Evolutionary conservation across 148 eudicot genomes (phyloP).

Genomic region (Beta vulgaris): DNA sequence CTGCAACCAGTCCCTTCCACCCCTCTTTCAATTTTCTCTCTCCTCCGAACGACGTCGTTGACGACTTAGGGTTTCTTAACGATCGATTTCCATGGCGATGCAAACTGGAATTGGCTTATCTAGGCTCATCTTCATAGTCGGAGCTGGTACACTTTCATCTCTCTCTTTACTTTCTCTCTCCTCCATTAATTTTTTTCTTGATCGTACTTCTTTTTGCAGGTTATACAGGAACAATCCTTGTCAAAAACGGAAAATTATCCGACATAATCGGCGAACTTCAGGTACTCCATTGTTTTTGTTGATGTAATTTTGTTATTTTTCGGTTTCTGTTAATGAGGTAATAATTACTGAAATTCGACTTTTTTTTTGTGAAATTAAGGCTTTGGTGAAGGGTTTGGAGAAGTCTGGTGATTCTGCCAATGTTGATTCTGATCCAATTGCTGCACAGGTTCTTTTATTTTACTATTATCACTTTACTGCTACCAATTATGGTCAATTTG

Average conservation of each 20-base stretch:
- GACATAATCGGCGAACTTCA: slow-evolving; percentile 78
- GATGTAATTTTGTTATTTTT: not conserved
- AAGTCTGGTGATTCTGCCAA: slow-evolving; percentile 45
- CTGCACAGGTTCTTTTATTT: slow-evolving; percentile 61
- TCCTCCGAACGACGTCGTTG: not conserved
- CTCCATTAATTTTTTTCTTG: not conserved
- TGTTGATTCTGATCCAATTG: slow-evolving; percentile 64
- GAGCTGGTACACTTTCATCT: slow-evolving; percentile 42
- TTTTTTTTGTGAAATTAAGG: slow-evolving; percentile 31
- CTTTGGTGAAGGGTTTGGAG: slow-evolving; percentile 58
- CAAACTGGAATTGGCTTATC: slow-evolving; percentile 66
- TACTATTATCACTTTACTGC: no score
- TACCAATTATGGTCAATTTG: not conserved
- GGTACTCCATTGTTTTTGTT: slow-evolving; percentile 32
- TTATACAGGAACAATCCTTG: slow-evolving; percentile 68
- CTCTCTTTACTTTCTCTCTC: not conserved
- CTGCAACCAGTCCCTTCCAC: not conserved
- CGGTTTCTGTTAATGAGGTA: not conserved
- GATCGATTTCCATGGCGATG: slow-evolving; percentile 44
- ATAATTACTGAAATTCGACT: not conserved
- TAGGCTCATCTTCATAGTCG: slow-evolving; percentile 47
- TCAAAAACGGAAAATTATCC: slow-evolving; percentile 67
- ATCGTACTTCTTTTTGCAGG: slow-evolving; percentile 37
- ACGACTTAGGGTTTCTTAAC: slow-evolving; percentile 20
- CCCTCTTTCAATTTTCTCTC: not conserved